These are phyloP conservation scores for Pichia cabralensis DNA, from an alignment of 805 yeast genomes.

Conservation along the genomic window DNA sequence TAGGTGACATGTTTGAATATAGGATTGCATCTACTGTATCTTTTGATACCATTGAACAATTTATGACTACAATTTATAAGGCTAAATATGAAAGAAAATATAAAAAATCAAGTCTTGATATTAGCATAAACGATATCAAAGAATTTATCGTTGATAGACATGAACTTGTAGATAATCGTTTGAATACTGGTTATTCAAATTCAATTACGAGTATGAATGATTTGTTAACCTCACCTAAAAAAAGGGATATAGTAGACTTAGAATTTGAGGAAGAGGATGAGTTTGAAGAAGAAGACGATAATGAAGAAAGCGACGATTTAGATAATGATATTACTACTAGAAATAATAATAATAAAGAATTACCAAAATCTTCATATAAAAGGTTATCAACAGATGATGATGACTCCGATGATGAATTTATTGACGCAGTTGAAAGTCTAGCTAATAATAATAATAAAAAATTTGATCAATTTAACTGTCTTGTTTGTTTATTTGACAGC, in stretches of 20 bases:
- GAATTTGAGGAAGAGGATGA: no score
- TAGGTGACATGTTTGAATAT: constrained; percentile 77
- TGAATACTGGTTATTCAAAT: constrained; percentile 14
- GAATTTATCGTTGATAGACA: constrained; percentile 42
- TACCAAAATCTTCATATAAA: no score
- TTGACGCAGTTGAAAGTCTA: constrained; percentile 23
- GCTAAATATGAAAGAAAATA: constrained; percentile 75
- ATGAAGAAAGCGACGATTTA: constrained; percentile 17
- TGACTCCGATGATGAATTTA: constrained; percentile 21
- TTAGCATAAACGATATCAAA: constrained; percentile 37
- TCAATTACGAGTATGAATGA: constrained; percentile 9
- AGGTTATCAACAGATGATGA: constrained; percentile 10
- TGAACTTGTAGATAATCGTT: constrained; percentile 15
- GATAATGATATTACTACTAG: constrained; percentile 11
- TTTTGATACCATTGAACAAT: constrained; percentile 46
- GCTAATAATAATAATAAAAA: constrained; percentile 9
- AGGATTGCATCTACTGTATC: constrained; percentile 54
- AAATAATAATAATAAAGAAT: constrained; percentile 3
- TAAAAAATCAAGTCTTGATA: constrained; percentile 38
- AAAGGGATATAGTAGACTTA: constrained; percentile 1
- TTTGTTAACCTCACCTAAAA: background rate
- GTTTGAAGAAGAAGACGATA: constrained; percentile 18
- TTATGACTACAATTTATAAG: constrained; percentile 49
- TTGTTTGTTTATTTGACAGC: constrained; percentile 51
- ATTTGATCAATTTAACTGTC: constrained; percentile 12